phyloP scores from a whole-genome alignment of 768 basidiomycete genomes.

The Cystofilobasidium ferigula region DNA sequence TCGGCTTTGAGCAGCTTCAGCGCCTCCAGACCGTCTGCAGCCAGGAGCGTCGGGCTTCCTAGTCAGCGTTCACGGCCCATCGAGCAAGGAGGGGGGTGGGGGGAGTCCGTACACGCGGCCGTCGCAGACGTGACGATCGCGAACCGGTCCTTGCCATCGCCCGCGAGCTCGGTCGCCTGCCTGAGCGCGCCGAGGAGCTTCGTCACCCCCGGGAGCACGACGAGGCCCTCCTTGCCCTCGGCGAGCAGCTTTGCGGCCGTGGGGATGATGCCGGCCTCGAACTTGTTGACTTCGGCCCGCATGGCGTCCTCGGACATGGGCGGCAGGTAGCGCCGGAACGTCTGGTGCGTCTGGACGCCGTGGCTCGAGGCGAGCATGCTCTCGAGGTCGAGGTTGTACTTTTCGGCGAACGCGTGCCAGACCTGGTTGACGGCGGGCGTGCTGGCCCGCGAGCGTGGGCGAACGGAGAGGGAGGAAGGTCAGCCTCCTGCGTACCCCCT shows the following conservation, averaged over 20 bases:
- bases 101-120: constrained; percentile 1
- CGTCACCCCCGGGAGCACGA: constrained; percentile 18
- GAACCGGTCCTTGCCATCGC: not conserved
- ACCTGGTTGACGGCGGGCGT: constrained; percentile 19
- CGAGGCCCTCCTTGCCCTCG: constrained; percentile 17
- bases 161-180: not conserved
- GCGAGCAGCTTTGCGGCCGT: constrained; percentile 1
- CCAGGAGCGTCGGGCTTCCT: not conserved
- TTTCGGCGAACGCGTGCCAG: constrained; percentile 13
- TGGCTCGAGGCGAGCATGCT: constrained; percentile 14
- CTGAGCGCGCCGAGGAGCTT: constrained; percentile 12
- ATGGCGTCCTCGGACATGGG: constrained; percentile 15
- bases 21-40: constrained; percentile 12
- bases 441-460: not conserved
- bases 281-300: constrained; percentile 11
- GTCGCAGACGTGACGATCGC: constrained; percentile 21
- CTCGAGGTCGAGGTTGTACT: constrained; percentile 16
- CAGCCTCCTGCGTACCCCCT: too few relatives aligned
- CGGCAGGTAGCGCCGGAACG: constrained; percentile 16
- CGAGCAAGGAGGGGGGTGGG: not conserved
- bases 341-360: constrained; percentile 20
- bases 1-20: not conserved
- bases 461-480: too few relatives aligned
- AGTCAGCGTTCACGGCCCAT: not conserved
- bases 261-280: constrained; percentile 22